Evolutionary conservation across 352 stramenopile genomes (phyloP), one percentile per base, ranked within the genome.

Genomic region (Pythium sp.): DNA sequence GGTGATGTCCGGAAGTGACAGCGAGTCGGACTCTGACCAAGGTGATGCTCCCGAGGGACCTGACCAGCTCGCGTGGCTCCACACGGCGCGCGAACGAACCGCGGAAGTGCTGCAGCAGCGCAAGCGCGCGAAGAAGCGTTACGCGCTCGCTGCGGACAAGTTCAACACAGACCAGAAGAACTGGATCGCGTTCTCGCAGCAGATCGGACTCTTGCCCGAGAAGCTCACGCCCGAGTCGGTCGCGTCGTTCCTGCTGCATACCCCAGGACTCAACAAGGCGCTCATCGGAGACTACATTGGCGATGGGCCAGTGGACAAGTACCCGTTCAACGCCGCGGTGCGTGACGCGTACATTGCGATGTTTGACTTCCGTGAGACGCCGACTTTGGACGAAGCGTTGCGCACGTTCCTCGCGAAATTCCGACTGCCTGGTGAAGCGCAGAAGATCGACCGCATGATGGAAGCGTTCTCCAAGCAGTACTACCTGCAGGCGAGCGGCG

Each of bases 371-470:
- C 76, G 76, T 9, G 87, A 90, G 11, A 73, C 91, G 11, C 71
- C 79, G 2, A 89, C 84, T 0, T 89, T 99, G 70, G 93, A 98
- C 67, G 82, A 96, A 36, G 91, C 93, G 5, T 69, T 99, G 46
- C 88, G 97, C 34, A 81, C 90, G 54, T 99, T 99, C 66, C 81
- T 99, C 36, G 86, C 84, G 1, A 91, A 89, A 34, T 99, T 99
- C 72, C 89, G 97, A 34, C 76, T 99, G 34, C 98, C 98, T 1
- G 97, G 97, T 9, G 97, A 99, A 78, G 97, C 97, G 1, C 98
- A 99, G 76, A 98, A 98, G 72, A 99, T 99, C 61, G 97, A 99
- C 75, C 87, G 97, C 28, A 90, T 99, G 74, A 98, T 99, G 95
- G 95, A 99, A 68, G 85, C 85, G 1, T 99, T 99, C 75, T 97